A percentile compares a stretch with the other conserved stretches of the same genome.
phyloP scores from a whole-genome alignment of 208 protist genomes.

The Leishmania gerbilli region DNA sequence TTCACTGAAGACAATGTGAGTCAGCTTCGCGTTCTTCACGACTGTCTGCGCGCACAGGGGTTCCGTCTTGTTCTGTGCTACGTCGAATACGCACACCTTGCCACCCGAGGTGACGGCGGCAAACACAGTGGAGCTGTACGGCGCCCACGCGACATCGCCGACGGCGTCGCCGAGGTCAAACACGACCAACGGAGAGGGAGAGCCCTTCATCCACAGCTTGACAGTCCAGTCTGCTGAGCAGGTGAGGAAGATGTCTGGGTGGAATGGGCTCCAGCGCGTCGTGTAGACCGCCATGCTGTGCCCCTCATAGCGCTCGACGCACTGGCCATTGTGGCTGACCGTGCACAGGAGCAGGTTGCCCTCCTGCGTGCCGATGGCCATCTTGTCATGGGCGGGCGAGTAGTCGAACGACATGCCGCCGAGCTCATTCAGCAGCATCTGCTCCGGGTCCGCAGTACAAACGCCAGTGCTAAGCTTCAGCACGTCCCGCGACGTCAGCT shows the following conservation, averaged over 20 bases:
- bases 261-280: slow-evolving; percentile 96
- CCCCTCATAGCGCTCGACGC: slow-evolving; percentile 93
- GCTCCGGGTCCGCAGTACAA: slow-evolving; percentile 78
- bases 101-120: slow-evolving; percentile 96
- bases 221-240: slow-evolving; percentile 97
- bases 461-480: slow-evolving; percentile 83
- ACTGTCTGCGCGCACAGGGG: slow-evolving; percentile 96
- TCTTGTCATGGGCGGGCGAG: slow-evolving; percentile 82
- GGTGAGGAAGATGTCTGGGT: slow-evolving; percentile 95
- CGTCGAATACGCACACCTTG: slow-evolving; percentile 94
- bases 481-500: slow-evolving; percentile 94
- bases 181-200: slow-evolving; percentile 86
- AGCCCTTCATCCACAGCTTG: slow-evolving; percentile 95
- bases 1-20: slow-evolving; percentile 95
- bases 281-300: slow-evolving; percentile 96
- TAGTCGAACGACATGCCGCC: slow-evolving; percentile 97
- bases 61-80: slow-evolving; percentile 95
- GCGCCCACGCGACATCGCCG: slow-evolving; percentile 96
- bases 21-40: slow-evolving; percentile 97
- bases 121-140: slow-evolving; percentile 97
- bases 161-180: slow-evolving; percentile 97
- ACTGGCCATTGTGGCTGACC: slow-evolving; percentile 96
- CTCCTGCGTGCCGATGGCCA: slow-evolving; percentile 97
- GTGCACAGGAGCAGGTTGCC: slow-evolving; percentile 95
- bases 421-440: slow-evolving; percentile 86